Evolutionary conservation across 495 filamentous ascomycete species (phyloP), one percentile per base, ranked within the genome.

Genomic region (Penicillium atrosanguineum): DNA sequence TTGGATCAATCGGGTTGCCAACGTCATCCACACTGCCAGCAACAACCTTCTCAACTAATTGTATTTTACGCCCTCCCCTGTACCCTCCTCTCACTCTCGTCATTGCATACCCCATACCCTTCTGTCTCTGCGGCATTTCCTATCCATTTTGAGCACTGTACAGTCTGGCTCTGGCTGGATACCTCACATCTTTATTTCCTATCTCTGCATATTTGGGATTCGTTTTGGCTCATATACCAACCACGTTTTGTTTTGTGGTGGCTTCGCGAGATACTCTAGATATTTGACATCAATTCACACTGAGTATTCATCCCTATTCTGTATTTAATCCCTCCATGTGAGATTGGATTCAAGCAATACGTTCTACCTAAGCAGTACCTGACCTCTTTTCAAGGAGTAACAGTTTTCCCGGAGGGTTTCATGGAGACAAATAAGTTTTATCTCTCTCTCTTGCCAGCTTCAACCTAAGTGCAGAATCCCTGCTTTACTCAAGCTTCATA

Each of bases 1-100:
- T 51, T 83, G 87, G 70, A 77, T 96, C 16, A 72, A 87, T 56
- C 88, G 85, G 60, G 83, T 89, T 8, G 88, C 93, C 9, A 69
- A 67, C 12, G 85, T 87, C 46, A 75, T 97, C 49, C 76, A 71
- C 44, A 62, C 71, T 41, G 94, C 94, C 16, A 85, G 82, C 44
- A 77, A 81, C 56, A 82, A 75, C 60, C 71, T 89, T 40, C 52
- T 78, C 49, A 65, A 70, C 50, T 73, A 68, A 55, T 39, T 69
- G 50, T 68, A 55, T 47, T 58, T 19, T 57, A 56, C 26, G 47
- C 55, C 18, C 21, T 34, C 21, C 50, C 16, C 21, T 25, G 2
- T 20, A 41, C 37, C 28, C 21, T 19, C 48, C 20, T 38, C 44
- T 55, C 44, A 28, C 46, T 26, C 14, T 48, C 25, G 16, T 48